Evolutionary conservation across 805 yeast species (phyloP), one percentile per base, ranked within the genome.

Genomic region (Wickerhamiella nectarea): DNA sequence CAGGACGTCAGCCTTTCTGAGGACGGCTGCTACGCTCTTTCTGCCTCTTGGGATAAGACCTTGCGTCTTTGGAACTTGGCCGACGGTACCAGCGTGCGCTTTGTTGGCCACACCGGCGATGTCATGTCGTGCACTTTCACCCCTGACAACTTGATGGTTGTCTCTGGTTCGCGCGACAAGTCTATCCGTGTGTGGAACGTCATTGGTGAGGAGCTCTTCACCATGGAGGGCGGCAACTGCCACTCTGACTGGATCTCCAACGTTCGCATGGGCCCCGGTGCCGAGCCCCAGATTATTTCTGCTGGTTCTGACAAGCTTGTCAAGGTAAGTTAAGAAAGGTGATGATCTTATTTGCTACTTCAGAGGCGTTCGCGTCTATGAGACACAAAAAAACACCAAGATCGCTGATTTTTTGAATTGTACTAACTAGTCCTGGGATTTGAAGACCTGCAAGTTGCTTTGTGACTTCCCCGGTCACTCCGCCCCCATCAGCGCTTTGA

Each of bases 11-110:
- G 91, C 67, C 81, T 91, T 72, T 84, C 97, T 55, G 86, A 93
- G 66, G 98, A 91, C 67, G 97, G 97, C 69, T 78, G 80, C 64
- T 89, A 78, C 76, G 97, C 96, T 64, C 74, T 91, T 68, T 91
- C 98, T 54, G 95, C 94, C 64, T 91, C 98, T 62, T 91, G 99
- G 99, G 98, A 91, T 71, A 85, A 82, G 76, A 87, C 98, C 65
- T 76, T 93, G 68, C 89, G 97, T 78, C 80, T 91, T 66, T 91
- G 99, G 99, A 86, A 85, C 69, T 76, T 91, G 62, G 79, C 78
- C 67, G 75, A 87, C 61, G 99, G 97, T 75, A 78, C 86, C 65
- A 74, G 86, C 69, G 77, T 77, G 68, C 87, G 95, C 74, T 91
- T 89, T 67, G 94, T 80, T 59, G 99, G 98, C 65, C 99, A 91